These are phyloP conservation scores for Camellia japonica DNA, from an alignment of 148 eudicot genomes.

Conservation along the genomic window DNA sequence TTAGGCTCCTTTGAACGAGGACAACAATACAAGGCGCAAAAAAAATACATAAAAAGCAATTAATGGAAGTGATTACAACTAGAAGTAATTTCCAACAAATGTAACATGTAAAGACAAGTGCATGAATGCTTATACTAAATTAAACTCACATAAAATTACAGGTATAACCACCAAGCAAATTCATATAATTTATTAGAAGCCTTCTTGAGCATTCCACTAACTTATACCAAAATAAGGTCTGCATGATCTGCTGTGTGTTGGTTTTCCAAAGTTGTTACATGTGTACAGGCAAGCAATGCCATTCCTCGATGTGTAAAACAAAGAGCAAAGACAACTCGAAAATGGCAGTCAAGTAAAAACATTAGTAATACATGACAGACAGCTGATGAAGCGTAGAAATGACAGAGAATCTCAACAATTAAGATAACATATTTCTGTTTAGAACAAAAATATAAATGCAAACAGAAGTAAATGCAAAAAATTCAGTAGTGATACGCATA, in stretches of 20 bases:
- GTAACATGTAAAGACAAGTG: too few relatives aligned
- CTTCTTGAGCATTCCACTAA: background rate
- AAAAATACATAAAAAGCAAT: background rate
- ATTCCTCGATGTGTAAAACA: background rate
- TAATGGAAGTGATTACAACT: background rate
- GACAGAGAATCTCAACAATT: background rate
- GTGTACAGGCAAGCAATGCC: background rate
- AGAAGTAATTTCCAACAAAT: background rate
- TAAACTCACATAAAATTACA: background rate
- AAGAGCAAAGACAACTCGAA: background rate
- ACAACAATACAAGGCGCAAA: too few relatives aligned
- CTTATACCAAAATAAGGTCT: too few relatives aligned
- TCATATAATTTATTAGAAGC: background rate
- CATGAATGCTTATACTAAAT: background rate
- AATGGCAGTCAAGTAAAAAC: background rate
- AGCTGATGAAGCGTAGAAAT: background rate
- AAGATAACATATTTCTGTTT: background rate
- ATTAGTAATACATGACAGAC: too few relatives aligned
- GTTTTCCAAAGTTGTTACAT: background rate
- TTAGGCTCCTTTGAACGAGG: too few relatives aligned
- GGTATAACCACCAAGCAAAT: background rate
- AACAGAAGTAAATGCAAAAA: too few relatives aligned
- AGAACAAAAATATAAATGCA: too few relatives aligned
- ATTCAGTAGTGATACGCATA: too few relatives aligned
- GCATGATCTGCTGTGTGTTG: constrained; percentile 4